Evolutionary conservation across 139 green algal genomes (phyloP).

Genomic region (Mesostigma viride): DNA sequence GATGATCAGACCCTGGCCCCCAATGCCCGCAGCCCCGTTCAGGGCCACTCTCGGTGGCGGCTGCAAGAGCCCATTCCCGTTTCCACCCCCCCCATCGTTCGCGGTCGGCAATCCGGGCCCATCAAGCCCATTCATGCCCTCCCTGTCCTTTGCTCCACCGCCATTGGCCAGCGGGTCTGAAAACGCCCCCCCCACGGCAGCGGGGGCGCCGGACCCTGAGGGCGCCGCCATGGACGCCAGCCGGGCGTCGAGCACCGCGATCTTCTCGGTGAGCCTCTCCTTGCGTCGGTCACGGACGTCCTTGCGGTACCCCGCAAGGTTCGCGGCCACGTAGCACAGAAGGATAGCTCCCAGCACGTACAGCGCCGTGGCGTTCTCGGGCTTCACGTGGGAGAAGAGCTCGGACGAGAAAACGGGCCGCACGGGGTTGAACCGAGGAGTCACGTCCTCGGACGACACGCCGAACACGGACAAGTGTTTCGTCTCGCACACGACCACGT

Average conservation of each 20-base stretch:
- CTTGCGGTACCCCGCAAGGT: slow-evolving; percentile 16
- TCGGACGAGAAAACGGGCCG: slow-evolving; percentile 19
- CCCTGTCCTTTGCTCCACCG: no score
- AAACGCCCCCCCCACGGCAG: no score
- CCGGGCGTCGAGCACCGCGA: slow-evolving; percentile 13
- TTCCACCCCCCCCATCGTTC: no score
- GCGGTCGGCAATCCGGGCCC: no score
- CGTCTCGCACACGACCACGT: slow-evolving; percentile 28
- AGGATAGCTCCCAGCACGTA: slow-evolving; percentile 19
- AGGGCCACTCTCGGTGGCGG: no score
- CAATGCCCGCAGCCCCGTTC: no score
- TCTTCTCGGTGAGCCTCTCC: slow-evolving; percentile 4
- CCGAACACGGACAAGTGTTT: slow-evolving; percentile 24
- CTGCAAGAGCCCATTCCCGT: no score
- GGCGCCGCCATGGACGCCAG: no score
- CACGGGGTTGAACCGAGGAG: slow-evolving; percentile 27
- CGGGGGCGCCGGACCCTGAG: no score
- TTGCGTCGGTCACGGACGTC: slow-evolving; percentile 14
- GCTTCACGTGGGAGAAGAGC: slow-evolving; percentile 24
- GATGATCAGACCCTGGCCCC: not conserved
- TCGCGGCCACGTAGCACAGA: slow-evolving; percentile 7
- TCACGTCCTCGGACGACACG: slow-evolving; percentile 20
- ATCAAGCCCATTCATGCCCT: no score
- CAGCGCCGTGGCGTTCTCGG: slow-evolving; percentile 21
- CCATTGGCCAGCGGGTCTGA: no score